Evolutionary conservation across 805 yeast species (phyloP).

Genomic region (Metschnikowia cerradonensis): DNA sequence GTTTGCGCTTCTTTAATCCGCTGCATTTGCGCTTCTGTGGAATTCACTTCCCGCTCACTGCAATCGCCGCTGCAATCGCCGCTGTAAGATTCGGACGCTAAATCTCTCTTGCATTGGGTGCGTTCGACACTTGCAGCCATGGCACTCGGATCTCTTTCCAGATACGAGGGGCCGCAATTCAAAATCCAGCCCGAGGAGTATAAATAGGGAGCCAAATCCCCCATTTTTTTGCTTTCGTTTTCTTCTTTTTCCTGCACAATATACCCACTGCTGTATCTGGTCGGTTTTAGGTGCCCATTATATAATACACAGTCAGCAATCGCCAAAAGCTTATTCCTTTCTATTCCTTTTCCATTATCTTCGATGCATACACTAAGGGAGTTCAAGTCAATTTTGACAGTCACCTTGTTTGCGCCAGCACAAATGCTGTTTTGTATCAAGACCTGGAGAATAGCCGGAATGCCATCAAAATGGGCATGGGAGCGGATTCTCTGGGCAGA

Average conservation of each 20-base stretch:
- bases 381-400: slow-evolving; percentile 30
- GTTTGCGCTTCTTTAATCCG: not conserved
- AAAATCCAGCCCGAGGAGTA: not conserved
- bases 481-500: slow-evolving; percentile 20
- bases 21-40: not conserved
- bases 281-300: not conserved
- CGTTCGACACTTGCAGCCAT: not conserved
- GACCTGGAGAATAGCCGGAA: slow-evolving; percentile 45
- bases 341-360: slow-evolving; percentile 76
- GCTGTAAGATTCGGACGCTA: not conserved
- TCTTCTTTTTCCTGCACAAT: not conserved
- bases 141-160: not conserved
- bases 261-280: too few species aligned
- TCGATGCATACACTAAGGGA: slow-evolving; percentile 37
- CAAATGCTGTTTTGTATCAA: slow-evolving; percentile 55
- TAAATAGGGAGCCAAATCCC: not conserved
- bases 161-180: not conserved
- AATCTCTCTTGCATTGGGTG: not conserved
- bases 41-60: not conserved
- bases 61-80: not conserved
- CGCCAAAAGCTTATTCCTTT: not conserved
- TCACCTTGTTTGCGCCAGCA: slow-evolving; percentile 41
- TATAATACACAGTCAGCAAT: not conserved
- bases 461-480: slow-evolving; percentile 31
- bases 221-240: not conserved